Evolutionary conservation across 768 basidiomycete species (phyloP).

Genomic region (Boletus pseudo-olivaceus): DNA sequence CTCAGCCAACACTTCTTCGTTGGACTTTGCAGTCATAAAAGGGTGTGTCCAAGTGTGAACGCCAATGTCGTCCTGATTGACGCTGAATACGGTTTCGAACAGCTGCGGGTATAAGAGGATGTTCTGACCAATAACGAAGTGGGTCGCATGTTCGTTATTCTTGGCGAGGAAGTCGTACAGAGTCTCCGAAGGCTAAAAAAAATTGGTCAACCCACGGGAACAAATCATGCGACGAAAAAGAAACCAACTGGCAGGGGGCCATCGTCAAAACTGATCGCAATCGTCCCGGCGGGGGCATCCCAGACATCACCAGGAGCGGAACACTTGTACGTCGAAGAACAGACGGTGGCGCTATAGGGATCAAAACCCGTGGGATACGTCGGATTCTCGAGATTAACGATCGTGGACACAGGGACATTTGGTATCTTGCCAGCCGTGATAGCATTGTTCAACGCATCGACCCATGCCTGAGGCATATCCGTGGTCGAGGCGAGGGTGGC

Average conservation of each 20-base stretch:
- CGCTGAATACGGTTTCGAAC: conserved; percentile 52
- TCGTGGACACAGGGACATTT: conserved; percentile 50
- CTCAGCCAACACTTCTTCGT: conserved; percentile 62
- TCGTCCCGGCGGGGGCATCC: conserved; percentile 69
- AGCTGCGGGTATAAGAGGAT: conserved; percentile 54
- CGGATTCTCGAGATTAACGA: conserved; percentile 30
- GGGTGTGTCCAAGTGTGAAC: conserved; percentile 65
- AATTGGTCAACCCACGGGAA: neutral
- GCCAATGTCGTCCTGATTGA: conserved; percentile 37
- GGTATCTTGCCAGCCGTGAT: conserved; percentile 71
- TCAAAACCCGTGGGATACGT: conserved; percentile 38
- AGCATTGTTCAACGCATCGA: conserved; percentile 65
- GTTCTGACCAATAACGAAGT: conserved; percentile 87
- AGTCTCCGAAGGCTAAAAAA: conserved; percentile 35
- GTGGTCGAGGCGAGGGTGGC: conserved; percentile 43
- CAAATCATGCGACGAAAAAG: neutral
- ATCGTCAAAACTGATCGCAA: conserved; percentile 76
- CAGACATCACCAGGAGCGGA: conserved; percentile 57
- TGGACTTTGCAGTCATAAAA: conserved; percentile 75
- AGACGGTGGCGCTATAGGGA: conserved; percentile 51
- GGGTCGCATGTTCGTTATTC: conserved; percentile 72
- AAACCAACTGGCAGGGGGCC: conserved; percentile 56
- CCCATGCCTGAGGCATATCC: conserved; percentile 65
- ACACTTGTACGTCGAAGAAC: conserved; percentile 77
- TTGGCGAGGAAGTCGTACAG: conserved; percentile 65